Evolutionary conservation across 2,329 filamentous ascomycete species (phyloP).

Genomic region (Trichoderma cornu-damae): DNA sequence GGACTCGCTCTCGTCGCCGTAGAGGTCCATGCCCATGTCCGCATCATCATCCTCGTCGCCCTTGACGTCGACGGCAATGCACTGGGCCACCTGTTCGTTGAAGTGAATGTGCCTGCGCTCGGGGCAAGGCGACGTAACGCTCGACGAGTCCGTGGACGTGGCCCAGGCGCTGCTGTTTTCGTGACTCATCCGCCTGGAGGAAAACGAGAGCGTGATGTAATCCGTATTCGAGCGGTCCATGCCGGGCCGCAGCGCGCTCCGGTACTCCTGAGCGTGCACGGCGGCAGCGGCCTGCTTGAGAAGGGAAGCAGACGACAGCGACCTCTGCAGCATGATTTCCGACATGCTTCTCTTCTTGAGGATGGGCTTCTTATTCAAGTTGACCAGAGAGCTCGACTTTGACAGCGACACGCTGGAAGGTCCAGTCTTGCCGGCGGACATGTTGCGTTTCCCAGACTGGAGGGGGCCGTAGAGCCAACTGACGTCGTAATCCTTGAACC

Average conservation of each 20-base stretch:
- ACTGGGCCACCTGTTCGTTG: constrained; percentile 92
- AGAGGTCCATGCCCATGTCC: constrained; percentile 39
- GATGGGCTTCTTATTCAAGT: constrained; percentile 73
- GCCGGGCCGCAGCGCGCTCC: constrained; percentile 46
- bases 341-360: constrained; percentile 96
- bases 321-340: constrained; percentile 87
- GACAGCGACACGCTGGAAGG: constrained; percentile 42
- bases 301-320: constrained; percentile 80
- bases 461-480: constrained; percentile 96
- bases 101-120: constrained; percentile 89
- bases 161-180: constrained; percentile 58
- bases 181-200: constrained; percentile 55
- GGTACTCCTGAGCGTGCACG: constrained; percentile 72
- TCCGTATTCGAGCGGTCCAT: constrained; percentile 64
- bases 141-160: constrained; percentile 66
- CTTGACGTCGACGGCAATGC: constrained; percentile 87
- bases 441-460: constrained; percentile 62
- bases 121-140: constrained; percentile 55
- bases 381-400: constrained; percentile 59
- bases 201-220: constrained; percentile 60
- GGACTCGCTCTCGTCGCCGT: constrained; percentile 59
- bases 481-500: constrained; percentile 95
- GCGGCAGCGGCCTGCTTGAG: constrained; percentile 84
- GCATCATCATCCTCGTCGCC: constrained; percentile 70
- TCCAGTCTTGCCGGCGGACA: constrained; percentile 43